A percentile compares a stretch with the other conserved stretches of the same genome.
Conservation (phyloP, 768 basidiomycete species). For the Rhizopogon rudus region DNA sequence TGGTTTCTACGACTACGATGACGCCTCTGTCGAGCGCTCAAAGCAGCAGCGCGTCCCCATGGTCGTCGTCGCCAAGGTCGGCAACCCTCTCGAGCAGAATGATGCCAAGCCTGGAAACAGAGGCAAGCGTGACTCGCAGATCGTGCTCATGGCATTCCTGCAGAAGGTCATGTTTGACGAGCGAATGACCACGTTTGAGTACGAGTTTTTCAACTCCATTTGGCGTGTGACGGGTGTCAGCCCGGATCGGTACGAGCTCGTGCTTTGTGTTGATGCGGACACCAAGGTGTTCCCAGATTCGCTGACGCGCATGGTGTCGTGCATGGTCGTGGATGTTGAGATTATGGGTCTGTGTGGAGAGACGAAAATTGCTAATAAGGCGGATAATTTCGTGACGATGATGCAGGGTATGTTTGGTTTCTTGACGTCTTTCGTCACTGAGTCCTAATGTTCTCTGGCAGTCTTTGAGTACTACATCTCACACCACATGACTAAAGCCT, state of each 20-base stretch:
- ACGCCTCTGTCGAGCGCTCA: conserved; percentile 78
- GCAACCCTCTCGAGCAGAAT: conserved; percentile 84
- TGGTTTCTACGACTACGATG: conserved; percentile 95
- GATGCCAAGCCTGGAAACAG: conserved; percentile 97
- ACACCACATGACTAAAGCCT: conserved; percentile 97
- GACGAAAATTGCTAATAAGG: conserved; percentile 99
- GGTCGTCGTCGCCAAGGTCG: conserved; percentile 91
- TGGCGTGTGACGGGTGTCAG: conserved; percentile 95
- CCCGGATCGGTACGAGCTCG: conserved; percentile 93
- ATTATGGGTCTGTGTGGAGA: conserved; percentile 99
- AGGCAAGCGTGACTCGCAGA: conserved; percentile 98
- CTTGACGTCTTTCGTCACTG: conserved; percentile 5
- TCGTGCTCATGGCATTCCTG: conserved; percentile 95
- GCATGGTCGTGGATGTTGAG: conserved; percentile 95
- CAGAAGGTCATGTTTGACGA: conserved; percentile 99
- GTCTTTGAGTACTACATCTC: conserved; percentile 99
- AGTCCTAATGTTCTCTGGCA: conserved; percentile 24
- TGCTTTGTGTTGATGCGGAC: conserved; percentile 95
- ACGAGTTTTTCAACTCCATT: conserved; percentile 98
- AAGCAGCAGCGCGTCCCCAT: conserved; percentile 98
- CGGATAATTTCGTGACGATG: conserved; percentile 98
- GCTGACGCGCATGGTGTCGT: conserved; percentile 90
- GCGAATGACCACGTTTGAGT: conserved; percentile 99
- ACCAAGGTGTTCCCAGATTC: conserved; percentile 99
- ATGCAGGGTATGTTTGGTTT: conserved; percentile 78